Evolutionary conservation across 169 alveolate genomes (phyloP), one percentile per base, ranked within the genome.

Genomic region (Eimeria sp.): DNA sequence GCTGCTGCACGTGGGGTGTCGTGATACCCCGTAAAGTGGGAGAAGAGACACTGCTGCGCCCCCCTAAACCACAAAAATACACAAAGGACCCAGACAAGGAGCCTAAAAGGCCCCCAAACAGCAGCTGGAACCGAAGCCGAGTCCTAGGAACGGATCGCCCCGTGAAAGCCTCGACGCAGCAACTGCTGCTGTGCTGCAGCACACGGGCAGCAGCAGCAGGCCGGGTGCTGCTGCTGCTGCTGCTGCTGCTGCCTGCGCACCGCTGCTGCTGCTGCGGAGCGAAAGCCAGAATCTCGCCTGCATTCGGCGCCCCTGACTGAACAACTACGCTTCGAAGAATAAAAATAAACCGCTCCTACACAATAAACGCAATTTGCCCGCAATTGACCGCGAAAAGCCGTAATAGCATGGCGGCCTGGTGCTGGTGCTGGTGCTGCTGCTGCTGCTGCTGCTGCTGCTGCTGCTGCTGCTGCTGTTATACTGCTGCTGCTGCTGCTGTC

Each of bases 221-320:
- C 9, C 73, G 51, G 82, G 57, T 40, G 92, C 82, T 27, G 80
- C 45, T 83, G 91, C 91, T 57, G 91, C 75, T 54, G 91, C 91
- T 83, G 91, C 91, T 83, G 91, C 92, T 86, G 92, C 92, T 34
- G 92, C 76, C 92, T 57, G 92, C 92, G 92, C 92, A 86, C 92
- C 92, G 92, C 92, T 61, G 78, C 92, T 58, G 92, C 92, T 58
- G 80, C 80, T 86, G 92, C 80, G 40, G 82, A 25, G 82, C 92
- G 18, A 61, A 20, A 63, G 63, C 82, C 58, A 25, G 47, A 86
- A 86, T 61, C 58, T 86, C 47, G 57, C 13, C 9, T 5, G 92
- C 92, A 86, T 86, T 63, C 80, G 63, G 63, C 82, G 57, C 82
- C 80, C 80, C 25, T n/a, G 30, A 5, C 58, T 63, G 47, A 43